These are phyloP conservation scores for Crithidia expoeki DNA, from an alignment of 208 protist species.

Conservation along the genomic window DNA sequence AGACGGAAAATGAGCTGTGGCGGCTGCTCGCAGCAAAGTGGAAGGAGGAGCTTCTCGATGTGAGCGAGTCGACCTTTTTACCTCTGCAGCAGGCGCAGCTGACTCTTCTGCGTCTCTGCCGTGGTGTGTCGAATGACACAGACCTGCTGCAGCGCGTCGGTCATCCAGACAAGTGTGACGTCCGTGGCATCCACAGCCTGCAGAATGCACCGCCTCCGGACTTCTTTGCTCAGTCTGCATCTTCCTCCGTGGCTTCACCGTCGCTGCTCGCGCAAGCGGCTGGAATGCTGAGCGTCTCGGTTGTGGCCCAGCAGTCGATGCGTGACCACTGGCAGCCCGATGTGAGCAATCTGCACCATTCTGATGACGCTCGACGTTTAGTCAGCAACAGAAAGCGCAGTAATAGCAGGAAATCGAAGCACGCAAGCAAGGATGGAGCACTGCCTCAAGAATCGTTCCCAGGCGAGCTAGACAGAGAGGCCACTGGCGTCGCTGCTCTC, in stretches of 20 bases:
- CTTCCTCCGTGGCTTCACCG: not conserved
- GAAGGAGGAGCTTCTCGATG: slow-evolving; percentile 48
- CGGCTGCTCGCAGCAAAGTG: slow-evolving; percentile 44
- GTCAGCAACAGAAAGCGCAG: not conserved
- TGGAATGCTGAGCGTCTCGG: not conserved
- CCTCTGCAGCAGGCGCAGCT: slow-evolving; percentile 42
- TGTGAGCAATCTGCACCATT: slow-evolving; percentile 17
- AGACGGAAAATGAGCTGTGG: slow-evolving; percentile 43
- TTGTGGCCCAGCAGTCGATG: slow-evolving; percentile 23
- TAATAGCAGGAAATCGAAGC: not conserved
- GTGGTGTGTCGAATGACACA: slow-evolving; percentile 2
- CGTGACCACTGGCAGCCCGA: slow-evolving; percentile 23
- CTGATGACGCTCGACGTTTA: slow-evolving; percentile 33
- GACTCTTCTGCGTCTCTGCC: slow-evolving; percentile 36
- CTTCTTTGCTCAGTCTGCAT: slow-evolving; percentile 5
- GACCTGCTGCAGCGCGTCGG: not conserved
- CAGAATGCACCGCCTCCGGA: slow-evolving; percentile 8
- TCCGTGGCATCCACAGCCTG: not conserved
- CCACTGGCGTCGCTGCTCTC: slow-evolving; percentile 25
- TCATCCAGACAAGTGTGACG: not conserved
- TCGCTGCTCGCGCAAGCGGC: not conserved
- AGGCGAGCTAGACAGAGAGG: slow-evolving; percentile 15
- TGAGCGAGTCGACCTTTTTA: slow-evolving; percentile 37
- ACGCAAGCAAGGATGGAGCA: not conserved
- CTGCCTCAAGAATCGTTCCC: not conserved